These are phyloP conservation scores for Aspergillus heteromorphus DNA, from an alignment of 495 filamentous ascomycete species.

Conservation along the genomic window DNA sequence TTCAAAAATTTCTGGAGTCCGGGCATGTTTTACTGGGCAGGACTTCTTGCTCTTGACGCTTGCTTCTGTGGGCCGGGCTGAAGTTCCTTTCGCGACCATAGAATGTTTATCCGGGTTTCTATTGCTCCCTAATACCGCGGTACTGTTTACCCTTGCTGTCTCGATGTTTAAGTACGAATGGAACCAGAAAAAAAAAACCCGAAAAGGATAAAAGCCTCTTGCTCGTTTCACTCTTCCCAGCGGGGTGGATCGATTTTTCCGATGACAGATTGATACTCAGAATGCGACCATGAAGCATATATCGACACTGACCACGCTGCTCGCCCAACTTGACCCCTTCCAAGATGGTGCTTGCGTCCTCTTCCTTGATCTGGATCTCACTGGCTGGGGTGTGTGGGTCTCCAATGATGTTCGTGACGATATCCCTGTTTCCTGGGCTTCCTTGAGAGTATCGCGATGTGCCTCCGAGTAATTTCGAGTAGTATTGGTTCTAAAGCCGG, in stretches of 20 bases:
- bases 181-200: conserved; percentile 18
- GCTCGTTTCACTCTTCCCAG: conserved; percentile 2
- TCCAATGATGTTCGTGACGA: background rate
- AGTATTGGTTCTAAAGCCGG: background rate
- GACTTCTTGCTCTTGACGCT: conserved; percentile 30
- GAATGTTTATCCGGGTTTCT: conserved; percentile 26
- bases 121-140: conserved; percentile 17
- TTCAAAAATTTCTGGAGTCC: conserved; percentile 39
- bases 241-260: conserved; percentile 8
- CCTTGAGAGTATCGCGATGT: background rate
- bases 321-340: no score
- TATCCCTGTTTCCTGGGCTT: background rate
- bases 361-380: background rate
- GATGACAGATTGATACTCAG: conserved; percentile 11
- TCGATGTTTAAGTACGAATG: conserved; percentile 19
- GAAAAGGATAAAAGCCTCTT: conserved; percentile 12
- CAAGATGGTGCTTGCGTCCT: background rate
- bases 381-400: background rate
- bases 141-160: conserved; percentile 15
- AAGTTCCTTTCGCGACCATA: conserved; percentile 33
- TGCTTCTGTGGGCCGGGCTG: conserved; percentile 31
- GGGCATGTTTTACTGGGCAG: conserved; percentile 36
- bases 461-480: background rate
- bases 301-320: background rate
- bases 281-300: background rate